phyloP scores from a whole-genome alignment of 495 filamentous ascomycete genomes.

The Talaromyces ruber region DNA sequence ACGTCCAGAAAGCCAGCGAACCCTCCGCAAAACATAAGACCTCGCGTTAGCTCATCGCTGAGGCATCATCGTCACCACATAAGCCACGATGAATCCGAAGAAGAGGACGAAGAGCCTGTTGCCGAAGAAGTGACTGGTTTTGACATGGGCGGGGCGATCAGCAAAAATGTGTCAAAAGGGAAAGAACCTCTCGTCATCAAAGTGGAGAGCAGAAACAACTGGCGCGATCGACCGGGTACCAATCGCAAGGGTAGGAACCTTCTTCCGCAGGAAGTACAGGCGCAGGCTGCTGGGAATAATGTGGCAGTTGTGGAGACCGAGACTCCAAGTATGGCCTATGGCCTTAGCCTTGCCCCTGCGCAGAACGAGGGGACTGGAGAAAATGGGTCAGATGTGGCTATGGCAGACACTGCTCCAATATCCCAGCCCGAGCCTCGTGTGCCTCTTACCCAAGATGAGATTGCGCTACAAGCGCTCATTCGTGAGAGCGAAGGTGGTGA shows the following conservation, averaged over 20 bases:
- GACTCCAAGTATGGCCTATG: slow-evolving; percentile 33
- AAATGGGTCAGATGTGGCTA: slow-evolving; percentile 17
- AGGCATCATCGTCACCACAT: neutral
- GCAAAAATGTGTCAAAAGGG: slow-evolving; percentile 22
- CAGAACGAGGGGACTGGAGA: slow-evolving; percentile 5
- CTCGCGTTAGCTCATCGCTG: slow-evolving; percentile 3
- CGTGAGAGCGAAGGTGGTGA: slow-evolving; percentile 42
- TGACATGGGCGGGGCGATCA: slow-evolving; percentile 49
- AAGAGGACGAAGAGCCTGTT: slow-evolving; percentile 27
- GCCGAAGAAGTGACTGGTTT: slow-evolving; percentile 52
- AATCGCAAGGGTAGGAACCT: slow-evolving; percentile 44
- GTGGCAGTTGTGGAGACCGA: slow-evolving; percentile 27
- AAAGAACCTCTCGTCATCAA: slow-evolving; percentile 55
- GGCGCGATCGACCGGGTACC: slow-evolving; percentile 47
- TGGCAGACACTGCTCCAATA: slow-evolving; percentile 17
- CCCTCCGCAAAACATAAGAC: neutral
- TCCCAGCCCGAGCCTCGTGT: slow-evolving; percentile 9
- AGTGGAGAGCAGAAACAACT: slow-evolving; percentile 59
- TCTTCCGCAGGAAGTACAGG: slow-evolving; percentile 43
- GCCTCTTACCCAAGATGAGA: slow-evolving; percentile 57
- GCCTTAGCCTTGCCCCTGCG: slow-evolving; percentile 34
- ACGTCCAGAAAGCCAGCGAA: neutral
- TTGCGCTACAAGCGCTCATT: slow-evolving; percentile 73
- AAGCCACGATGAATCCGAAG: slow-evolving; percentile 29
- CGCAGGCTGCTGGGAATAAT: slow-evolving; percentile 26